phyloP scores from a whole-genome alignment of 192 early-diverging fungal genomes.

The Coemansia sp. region DNA sequence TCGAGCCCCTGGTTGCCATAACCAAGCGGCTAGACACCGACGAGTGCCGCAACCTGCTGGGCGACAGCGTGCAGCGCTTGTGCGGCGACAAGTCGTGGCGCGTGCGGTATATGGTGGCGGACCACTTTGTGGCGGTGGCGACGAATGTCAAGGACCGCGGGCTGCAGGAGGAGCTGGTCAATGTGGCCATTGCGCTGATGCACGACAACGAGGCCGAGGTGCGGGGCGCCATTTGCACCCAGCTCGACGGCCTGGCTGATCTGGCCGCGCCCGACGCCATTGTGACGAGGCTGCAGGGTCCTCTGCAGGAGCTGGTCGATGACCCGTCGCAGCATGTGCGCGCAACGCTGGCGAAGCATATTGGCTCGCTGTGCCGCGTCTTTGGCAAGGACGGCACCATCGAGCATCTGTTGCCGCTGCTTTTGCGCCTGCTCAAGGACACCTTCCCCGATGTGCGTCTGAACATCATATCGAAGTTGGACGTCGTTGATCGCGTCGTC shows the following conservation, averaged over 20 bases:
- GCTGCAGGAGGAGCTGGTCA: slow-evolving; percentile 80
- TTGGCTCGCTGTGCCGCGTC: slow-evolving; percentile 93
- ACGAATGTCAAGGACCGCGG: slow-evolving; percentile 51
- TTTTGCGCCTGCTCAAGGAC: slow-evolving; percentile 96
- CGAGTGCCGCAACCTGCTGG: slow-evolving; percentile 75
- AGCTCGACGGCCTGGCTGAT: slow-evolving; percentile 71
- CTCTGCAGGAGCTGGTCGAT: slow-evolving; percentile 91
- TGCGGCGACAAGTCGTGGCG: slow-evolving; percentile 96
- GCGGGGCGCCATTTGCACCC: slow-evolving; percentile 90
- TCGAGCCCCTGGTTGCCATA: slow-evolving; percentile 89
- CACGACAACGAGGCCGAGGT: slow-evolving; percentile 99
- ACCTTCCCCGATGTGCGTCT: slow-evolving; percentile 96
- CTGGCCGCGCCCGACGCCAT: slow-evolving; percentile 82
- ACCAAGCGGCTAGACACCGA: slow-evolving; percentile 78
- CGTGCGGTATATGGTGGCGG: slow-evolving; percentile 98
- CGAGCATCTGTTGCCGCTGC: slow-evolving; percentile 92
- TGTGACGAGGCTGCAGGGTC: slow-evolving; percentile 78
- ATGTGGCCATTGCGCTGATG: slow-evolving; percentile 82
- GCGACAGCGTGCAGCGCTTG: slow-evolving; percentile 75
- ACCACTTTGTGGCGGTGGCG: slow-evolving; percentile 91
- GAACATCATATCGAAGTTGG: slow-evolving; percentile 98
- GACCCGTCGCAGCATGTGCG: slow-evolving; percentile 97
- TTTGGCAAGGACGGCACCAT: slow-evolving; percentile 95
- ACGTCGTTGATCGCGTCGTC: slow-evolving; percentile 94
- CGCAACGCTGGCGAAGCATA: slow-evolving; percentile 92